Evolutionary conservation across 148 eudicot genomes (phyloP), one percentile per base, ranked within the genome.

Genomic region (Gaultheria prostrata): DNA sequence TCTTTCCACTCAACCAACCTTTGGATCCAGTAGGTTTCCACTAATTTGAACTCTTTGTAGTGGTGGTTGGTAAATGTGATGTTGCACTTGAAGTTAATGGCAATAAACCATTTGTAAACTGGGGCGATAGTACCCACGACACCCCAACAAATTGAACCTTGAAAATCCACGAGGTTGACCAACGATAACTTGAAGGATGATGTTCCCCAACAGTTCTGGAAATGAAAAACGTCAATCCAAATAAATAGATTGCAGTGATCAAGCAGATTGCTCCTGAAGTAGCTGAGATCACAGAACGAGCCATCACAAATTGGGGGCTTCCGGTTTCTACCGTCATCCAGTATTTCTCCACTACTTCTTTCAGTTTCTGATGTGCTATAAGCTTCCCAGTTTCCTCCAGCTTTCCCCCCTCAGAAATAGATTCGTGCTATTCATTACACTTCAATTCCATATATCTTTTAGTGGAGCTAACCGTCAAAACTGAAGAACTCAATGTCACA

Each of bases 281-380:
- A 9, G 82, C 33, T 30, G 80, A 46, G 3, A 76, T 65, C 39
- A 67, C 85, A 11, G 87, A 84, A 33, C 87, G 83, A 1, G 87
- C 89, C 43, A 86, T 77, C 67, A 86, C 84, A 33, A 86, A 89
- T 46, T 86, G 90, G 20, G 87, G 89, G 28, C 59, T 57, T 49
- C 85, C 75, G 4, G 82, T 86, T 75, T 82, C 81, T 9, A 84
- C 90, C 86, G 84, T 83, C 74, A 84, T 45, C 88, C 88, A 88
- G 20, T 84, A 82, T 11, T 69, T 86, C 20, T 46, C 63, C 12
- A 88, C 54, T 48, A 46, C 35, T 15, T 49, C 51, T 21, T 17
- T 87, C 8, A 87, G 83, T 45, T 80, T 49, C 21, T 85, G 83
- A 10, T 6, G 10, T 18, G 65, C n/a, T n/a, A n/a, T 73, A 17